These are phyloP conservation scores for Neolentinus lepideus DNA, from an alignment of 1,284 basidiomycete species.

Conservation along the genomic window DNA sequence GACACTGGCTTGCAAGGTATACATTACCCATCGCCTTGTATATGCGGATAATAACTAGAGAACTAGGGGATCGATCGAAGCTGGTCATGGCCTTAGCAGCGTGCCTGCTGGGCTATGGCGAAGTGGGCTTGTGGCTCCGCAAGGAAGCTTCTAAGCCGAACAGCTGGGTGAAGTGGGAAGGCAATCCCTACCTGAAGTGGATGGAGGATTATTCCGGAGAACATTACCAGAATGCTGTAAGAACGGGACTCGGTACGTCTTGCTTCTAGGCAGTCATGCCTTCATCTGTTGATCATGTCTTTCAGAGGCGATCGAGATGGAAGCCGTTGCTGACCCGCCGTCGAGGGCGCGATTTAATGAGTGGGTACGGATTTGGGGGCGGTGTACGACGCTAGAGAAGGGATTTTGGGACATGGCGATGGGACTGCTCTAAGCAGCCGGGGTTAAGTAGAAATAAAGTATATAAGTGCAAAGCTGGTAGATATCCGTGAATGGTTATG, in stretches of 20 bases:
- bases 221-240: conserved; percentile 67
- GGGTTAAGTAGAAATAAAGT: conserved; percentile 2
- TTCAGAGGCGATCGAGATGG: conserved; percentile 55
- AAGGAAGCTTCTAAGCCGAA: conserved; percentile 41
- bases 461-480: neutral
- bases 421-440: conserved; percentile 23
- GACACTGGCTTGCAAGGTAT: conserved; percentile 68
- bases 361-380: conserved; percentile 72
- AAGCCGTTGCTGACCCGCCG: conserved; percentile 59
- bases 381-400: conserved; percentile 75
- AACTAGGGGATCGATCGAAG: conserved; percentile 71
- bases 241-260: conserved; percentile 58
- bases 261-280: neutral
- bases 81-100: conserved; percentile 78
- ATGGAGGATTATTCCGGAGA: conserved; percentile 78
- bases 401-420: conserved; percentile 90
- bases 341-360: conserved; percentile 53
- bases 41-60: conserved; percentile 1
- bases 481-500: too few relatives aligned
- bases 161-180: conserved; percentile 50
- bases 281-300: neutral
- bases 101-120: conserved; percentile 92
- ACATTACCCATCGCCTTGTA: conserved; percentile 2
- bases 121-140: conserved; percentile 81
- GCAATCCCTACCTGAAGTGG: conserved; percentile 76